Evolutionary conservation across 2,329 filamentous ascomycete species (phyloP).

Genomic region (Aureobasidium sp.): DNA sequence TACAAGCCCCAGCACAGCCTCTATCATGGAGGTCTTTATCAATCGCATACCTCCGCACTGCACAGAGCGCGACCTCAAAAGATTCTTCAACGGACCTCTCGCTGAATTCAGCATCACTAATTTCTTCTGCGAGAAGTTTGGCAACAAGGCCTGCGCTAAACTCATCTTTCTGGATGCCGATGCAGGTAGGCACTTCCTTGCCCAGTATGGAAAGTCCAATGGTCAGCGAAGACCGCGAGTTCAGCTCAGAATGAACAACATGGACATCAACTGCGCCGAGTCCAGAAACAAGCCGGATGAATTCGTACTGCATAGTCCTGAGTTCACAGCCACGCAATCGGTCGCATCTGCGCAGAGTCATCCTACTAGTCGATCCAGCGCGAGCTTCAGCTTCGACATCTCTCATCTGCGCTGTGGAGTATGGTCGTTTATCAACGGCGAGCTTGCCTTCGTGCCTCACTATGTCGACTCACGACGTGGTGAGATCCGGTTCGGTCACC

Average conservation of each 20-base stretch:
- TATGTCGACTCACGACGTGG: constrained; percentile 33
- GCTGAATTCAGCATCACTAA: constrained; percentile 29
- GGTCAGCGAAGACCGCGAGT: constrained; percentile 12
- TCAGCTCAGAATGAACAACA: constrained; percentile 9
- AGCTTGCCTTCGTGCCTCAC: constrained; percentile 35
- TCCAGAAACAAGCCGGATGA: constrained; percentile 19
- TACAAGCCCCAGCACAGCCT: neutral
- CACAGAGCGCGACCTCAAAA: constrained; percentile 33
- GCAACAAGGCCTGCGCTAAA: constrained; percentile 31
- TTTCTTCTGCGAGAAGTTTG: constrained; percentile 37
- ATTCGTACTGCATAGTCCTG: constrained; percentile 19
- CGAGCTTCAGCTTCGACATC: constrained; percentile 24
- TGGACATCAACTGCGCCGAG: constrained; percentile 13
- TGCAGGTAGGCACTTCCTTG: constrained; percentile 37
- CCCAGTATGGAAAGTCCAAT: constrained; percentile 21
- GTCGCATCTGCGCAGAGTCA: neutral
- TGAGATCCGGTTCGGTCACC: constrained; percentile 25
- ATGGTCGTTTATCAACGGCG: constrained; percentile 31
- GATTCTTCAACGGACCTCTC: constrained; percentile 33
- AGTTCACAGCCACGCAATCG: constrained; percentile 16
- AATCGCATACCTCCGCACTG: constrained; percentile 32
- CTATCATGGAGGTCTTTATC: constrained; percentile 40
- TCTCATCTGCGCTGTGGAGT: constrained; percentile 32
- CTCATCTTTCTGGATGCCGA: constrained; percentile 36
- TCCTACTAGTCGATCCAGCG: neutral